These are phyloP conservation scores for Actinomortierella ambigua DNA, from an alignment of 371 early-diverging fungal species.

Conservation along the genomic window DNA sequence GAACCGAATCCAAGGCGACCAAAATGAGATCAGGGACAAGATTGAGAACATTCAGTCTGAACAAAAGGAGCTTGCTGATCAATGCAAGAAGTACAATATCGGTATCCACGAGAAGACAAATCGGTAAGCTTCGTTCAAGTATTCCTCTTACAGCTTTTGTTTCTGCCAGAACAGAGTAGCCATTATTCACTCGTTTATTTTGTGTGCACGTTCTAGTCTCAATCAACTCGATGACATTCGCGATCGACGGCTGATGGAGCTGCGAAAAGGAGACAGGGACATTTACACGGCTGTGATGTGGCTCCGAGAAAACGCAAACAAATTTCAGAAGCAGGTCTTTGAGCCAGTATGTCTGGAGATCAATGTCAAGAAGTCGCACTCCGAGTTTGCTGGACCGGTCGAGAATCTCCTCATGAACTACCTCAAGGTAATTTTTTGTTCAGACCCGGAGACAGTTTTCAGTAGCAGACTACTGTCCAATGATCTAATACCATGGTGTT, in stretches of 20 bases:
- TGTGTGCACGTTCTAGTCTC: conserved; percentile 35
- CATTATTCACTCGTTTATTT: neutral
- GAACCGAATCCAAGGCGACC: neutral
- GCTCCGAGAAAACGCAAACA: conserved; percentile 63
- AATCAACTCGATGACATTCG: conserved; percentile 61
- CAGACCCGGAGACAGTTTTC: neutral
- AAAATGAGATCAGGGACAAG: conserved; percentile 10
- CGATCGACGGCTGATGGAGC: conserved; percentile 49
- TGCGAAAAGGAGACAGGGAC: conserved; percentile 54
- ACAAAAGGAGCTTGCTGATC: conserved; percentile 23
- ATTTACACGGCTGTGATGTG: conserved; percentile 65
- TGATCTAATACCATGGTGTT: conserved; percentile 1
- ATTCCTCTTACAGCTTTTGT: too few species aligned
- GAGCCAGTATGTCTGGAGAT: conserved; percentile 74
- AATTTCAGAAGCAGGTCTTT: conserved; percentile 74
- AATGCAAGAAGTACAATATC: conserved; percentile 4
- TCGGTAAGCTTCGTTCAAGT: conserved; percentile 14
- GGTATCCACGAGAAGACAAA: conserved; percentile 10
- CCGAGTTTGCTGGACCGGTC: conserved; percentile 62
- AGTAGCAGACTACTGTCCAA: neutral
- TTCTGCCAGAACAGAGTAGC: too few species aligned
- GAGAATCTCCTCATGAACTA: conserved; percentile 58
- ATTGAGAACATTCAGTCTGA: conserved; percentile 14
- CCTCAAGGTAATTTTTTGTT: conserved; percentile 50
- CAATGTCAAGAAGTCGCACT: conserved; percentile 59